Evolutionary conservation across 495 filamentous ascomycete species (phyloP).

Genomic region (Neurospora sp.): DNA sequence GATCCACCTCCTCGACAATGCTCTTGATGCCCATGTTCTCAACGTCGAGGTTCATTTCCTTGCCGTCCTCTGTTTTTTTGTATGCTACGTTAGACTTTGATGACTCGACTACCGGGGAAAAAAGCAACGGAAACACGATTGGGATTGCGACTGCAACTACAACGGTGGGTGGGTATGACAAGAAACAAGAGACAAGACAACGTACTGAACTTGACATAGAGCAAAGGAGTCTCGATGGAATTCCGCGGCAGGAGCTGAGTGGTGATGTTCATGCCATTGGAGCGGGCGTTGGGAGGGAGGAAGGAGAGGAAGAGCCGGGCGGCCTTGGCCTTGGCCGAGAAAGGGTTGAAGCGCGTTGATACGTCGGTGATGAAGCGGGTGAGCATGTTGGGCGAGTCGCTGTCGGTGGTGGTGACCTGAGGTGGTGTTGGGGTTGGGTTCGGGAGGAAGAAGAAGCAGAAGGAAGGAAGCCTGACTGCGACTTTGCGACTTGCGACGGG

Average conservation of each 20-base stretch:
- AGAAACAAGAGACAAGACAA: slow-evolving; percentile 9
- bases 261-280: slow-evolving; percentile 60
- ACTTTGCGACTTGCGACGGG: background rate
- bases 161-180: background rate
- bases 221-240: slow-evolving; percentile 48
- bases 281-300: slow-evolving; percentile 71
- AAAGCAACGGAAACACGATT: too few species aligned
- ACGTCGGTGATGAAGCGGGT: slow-evolving; percentile 79
- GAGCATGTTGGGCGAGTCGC: slow-evolving; percentile 57
- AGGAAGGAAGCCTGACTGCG: background rate
- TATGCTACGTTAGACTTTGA: too few species aligned
- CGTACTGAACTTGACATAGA: slow-evolving; percentile 77
- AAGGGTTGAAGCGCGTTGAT: slow-evolving; percentile 83
- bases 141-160: background rate
- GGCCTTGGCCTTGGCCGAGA: slow-evolving; percentile 62
- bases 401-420: too few species aligned
- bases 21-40: slow-evolving; percentile 77
- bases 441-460: background rate
- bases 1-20: slow-evolving; percentile 78
- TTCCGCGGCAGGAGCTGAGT: slow-evolving; percentile 63
- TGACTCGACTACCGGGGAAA: too few species aligned
- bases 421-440: background rate
- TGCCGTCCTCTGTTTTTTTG: slow-evolving; percentile 59
- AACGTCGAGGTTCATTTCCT: slow-evolving; percentile 58
- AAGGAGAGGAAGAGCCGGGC: slow-evolving; percentile 78